Percentiles rank a stretch among this genome's conserved stretches.
phyloP scores from a whole-genome alignment of 192 early-diverging fungal genomes.

The Coemansia sp. region DNA sequence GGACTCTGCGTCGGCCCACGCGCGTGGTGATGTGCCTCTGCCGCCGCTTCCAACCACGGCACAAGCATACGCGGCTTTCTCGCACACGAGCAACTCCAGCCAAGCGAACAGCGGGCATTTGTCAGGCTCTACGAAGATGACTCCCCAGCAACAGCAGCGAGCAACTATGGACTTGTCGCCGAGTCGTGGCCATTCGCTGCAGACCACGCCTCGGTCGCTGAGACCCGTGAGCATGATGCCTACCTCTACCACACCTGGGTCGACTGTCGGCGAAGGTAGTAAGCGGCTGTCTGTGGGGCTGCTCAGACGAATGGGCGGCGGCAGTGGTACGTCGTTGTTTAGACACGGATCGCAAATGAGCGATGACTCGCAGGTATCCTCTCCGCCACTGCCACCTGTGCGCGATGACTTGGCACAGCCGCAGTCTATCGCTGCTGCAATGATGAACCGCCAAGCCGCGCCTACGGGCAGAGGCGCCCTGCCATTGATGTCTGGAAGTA shows the following conservation, averaged over 20 bases:
- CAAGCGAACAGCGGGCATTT: slow-evolving; percentile 11
- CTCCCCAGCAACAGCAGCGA: slow-evolving; percentile 9
- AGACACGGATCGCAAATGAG: slow-evolving; percentile 37
- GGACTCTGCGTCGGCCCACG: slow-evolving; percentile 1
- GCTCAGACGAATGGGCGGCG: slow-evolving; percentile 30
- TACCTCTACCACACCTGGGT: slow-evolving; percentile 17
- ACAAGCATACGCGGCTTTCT: background rate
- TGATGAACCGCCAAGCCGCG: slow-evolving; percentile 27
- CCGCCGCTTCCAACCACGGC: background rate
- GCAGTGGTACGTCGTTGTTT: slow-evolving; percentile 40
- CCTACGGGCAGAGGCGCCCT: slow-evolving; percentile 14
- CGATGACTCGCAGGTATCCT: slow-evolving; percentile 28
- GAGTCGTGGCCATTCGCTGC: slow-evolving; percentile 36
- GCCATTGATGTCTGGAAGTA: slow-evolving; percentile 21
- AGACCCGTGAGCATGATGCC: slow-evolving; percentile 49
- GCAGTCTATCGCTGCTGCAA: slow-evolving; percentile 30
- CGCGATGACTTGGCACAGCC: slow-evolving; percentile 12
- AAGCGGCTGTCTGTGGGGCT: slow-evolving; percentile 54
- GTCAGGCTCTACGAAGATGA: background rate
- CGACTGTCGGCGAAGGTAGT: background rate
- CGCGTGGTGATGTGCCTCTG: background rate
- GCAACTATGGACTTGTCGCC: slow-evolving; percentile 36
- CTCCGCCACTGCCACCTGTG: slow-evolving; percentile 9
- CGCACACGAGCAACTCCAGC: slow-evolving; percentile 6
- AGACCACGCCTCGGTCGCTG: slow-evolving; percentile 33